Conservation (phyloP, 2,329 filamentous ascomycete species). For the Fusarium graminum region DNA sequence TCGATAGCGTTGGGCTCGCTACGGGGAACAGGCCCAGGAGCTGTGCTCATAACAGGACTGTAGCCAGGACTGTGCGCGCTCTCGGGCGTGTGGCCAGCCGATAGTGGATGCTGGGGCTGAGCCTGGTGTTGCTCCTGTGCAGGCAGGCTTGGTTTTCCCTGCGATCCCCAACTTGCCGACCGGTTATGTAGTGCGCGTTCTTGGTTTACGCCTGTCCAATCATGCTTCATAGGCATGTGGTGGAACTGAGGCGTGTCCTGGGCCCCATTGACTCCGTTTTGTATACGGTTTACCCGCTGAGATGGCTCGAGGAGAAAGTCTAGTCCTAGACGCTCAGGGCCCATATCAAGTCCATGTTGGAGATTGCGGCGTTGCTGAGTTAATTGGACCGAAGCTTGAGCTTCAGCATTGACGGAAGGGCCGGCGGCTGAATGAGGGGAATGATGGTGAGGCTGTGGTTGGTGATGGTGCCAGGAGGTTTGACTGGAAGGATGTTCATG, state of each 20-base stretch:
- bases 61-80: conserved; percentile 41
- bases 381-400: conserved; percentile 47
- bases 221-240: conserved; percentile 65
- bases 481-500: conserved; percentile 35
- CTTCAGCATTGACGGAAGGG: conserved; percentile 25
- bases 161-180: conserved; percentile 44
- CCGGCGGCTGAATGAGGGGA: conserved; percentile 14
- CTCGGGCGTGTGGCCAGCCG: conserved; percentile 41
- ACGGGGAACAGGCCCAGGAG: conserved; percentile 33
- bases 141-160: conserved; percentile 35
- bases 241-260: conserved; percentile 61
- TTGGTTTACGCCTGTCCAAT: conserved; percentile 57
- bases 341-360: conserved; percentile 70
- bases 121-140: conserved; percentile 37
- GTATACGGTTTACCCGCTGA: conserved; percentile 66
- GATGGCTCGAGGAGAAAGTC: conserved; percentile 77
- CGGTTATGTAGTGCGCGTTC: conserved; percentile 46
- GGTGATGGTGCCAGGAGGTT: conserved; percentile 36
- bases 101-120: conserved; percentile 29
- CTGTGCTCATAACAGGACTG: conserved; percentile 41
- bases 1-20: conserved; percentile 37
- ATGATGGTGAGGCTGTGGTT: conserved; percentile 31
- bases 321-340: conserved; percentile 76
- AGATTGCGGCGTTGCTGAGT: conserved; percentile 65
- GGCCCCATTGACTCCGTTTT: conserved; percentile 62